phyloP scores from a whole-genome alignment of 108 stramenopile genomes.

The Skeletonema potamos region DNA sequence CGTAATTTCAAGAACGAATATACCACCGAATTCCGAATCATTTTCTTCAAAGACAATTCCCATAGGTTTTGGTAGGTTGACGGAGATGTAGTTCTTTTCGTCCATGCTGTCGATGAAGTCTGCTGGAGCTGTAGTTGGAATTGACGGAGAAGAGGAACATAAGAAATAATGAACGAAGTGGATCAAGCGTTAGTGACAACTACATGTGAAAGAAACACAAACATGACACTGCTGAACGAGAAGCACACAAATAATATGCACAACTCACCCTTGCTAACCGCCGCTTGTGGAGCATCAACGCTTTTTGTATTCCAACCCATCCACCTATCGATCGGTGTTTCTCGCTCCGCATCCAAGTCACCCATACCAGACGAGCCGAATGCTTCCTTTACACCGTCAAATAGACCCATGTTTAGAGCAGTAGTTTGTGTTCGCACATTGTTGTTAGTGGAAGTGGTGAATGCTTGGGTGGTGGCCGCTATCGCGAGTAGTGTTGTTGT shows the following conservation, averaged over 20 bases:
- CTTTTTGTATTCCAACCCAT: conserved; percentile 87
- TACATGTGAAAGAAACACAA: not conserved
- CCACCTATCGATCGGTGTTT: conserved; percentile 92
- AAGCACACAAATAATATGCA: not conserved
- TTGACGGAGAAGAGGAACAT: no score
- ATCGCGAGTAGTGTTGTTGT: not conserved
- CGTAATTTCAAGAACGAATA: conserved; percentile 78
- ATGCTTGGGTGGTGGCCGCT: not conserved
- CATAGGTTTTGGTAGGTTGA: conserved; percentile 82
- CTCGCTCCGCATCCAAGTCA: conserved; percentile 65
- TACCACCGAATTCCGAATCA: conserved; percentile 79
- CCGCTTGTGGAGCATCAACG: conserved; percentile 26
- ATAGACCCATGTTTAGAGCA: conserved; percentile 65
- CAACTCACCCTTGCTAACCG: conserved; percentile 41
- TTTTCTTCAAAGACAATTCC: conserved; percentile 93
- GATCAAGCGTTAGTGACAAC: not conserved
- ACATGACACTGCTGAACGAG: not conserved
- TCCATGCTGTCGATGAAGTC: conserved; percentile 89
- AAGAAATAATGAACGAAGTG: not conserved
- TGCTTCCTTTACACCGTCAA: conserved; percentile 86
- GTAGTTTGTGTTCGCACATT: conserved; percentile 17
- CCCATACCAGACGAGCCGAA: conserved; percentile 76
- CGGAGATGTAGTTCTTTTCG: conserved; percentile 69
- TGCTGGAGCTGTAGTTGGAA: conserved; percentile 24
- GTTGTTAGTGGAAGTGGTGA: not conserved